Evolutionary conservation across 495 filamentous ascomycete species (phyloP), one percentile per base, ranked within the genome.

Genomic region (Corynascus novoguineensis): DNA sequence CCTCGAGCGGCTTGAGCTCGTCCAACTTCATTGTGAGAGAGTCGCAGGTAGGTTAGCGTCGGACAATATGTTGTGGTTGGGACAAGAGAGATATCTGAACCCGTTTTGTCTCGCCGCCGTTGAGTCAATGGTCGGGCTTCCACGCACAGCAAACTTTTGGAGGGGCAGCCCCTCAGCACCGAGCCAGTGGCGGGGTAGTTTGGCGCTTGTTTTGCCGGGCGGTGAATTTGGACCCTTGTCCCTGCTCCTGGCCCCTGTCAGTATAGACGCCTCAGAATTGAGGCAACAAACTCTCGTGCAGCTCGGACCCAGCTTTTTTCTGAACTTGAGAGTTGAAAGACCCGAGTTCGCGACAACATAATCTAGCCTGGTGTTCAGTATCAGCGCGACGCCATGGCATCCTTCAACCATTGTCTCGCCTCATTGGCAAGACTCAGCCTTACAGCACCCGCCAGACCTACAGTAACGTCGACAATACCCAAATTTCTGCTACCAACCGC

Each of bases 381-480:
- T 34, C 52, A 6, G 42, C 35, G 38, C 40, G 40, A 27, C 52
- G 55, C 60, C 32, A 79, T 79, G 76, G 71, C 71, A 37, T 68
- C 75, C 35, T 65, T 71, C 56, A 70, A 64, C 57, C 67, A 73
- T 57, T 86, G 82, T 65, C 75, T 87, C 59, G 79, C 83, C 64
- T 83, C 81, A 11, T 70, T 82, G 64, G 84, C 84, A 70, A 86
- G 72, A 58, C 71, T 83, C 24, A 86, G 64, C 50, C 66, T 77
- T 5, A 67, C 71, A 21, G 41, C 71, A 14, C 47, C 71, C 25
- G 25, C 56, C 29, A 68, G 75, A 50, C 66, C 74, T 41, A 53
- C 63, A 8, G 58, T 63, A 31, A 41, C 64, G 42, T 57, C 65
- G 38, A 68, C 70, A 59, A 71, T 77, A 60, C 74, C 75, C 12